Base-by-base conservation (phyloP, 2,329 filamentous ascomycete species). In the Chaetomiaceae sp. region DNA sequence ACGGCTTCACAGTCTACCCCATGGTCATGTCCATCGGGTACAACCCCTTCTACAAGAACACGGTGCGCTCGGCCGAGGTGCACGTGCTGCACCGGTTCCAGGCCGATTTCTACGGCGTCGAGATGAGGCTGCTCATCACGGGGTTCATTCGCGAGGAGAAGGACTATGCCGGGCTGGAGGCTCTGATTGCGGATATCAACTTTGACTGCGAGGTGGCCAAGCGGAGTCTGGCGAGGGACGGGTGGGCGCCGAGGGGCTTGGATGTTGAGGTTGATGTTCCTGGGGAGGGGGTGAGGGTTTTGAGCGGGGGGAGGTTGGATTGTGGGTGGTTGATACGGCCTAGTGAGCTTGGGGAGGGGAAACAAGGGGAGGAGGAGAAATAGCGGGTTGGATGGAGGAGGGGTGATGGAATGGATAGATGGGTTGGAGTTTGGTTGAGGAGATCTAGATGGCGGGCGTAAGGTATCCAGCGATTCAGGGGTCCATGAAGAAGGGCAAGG, bases 11-110 rank as follows among this genome's bases (percentile, higher is more conserved):
- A 1, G 40, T 94, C 53, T 89, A 86, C 70, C 89, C 89, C 1
- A 94, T 95, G 80, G 91, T 95, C 61, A 88, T 96, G 85, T 89
- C 84, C 57, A 92, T 96, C 61, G 94, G 94, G 40, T 97, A 91
- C 80, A 99, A 97, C 72, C 94, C 94, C 0, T 97, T 91, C 73
- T 99, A 96, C 80, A 91, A 91, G 69, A 97, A 99, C 77, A 85
- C 80, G 4, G 83, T 89, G 43, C 85, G 89, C 58, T 89, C 83
- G 58, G 91, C 94, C 66, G 91, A 96, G 77, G 91, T 95, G 53
- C 91, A 96, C 73, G 81, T 99, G 51, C 80, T 99, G 70, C 85
- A 89, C 65, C 70, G 77, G 39, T 95, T 96, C 68, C 69, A 72
- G 2, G 74, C 77, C 36, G 91, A 97, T 68, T 99, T 99, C 69